Evolutionary conservation across 1,284 basidiomycete genomes (phyloP), one percentile per base, ranked within the genome.

Genomic region (Tausonia pullulans): DNA sequence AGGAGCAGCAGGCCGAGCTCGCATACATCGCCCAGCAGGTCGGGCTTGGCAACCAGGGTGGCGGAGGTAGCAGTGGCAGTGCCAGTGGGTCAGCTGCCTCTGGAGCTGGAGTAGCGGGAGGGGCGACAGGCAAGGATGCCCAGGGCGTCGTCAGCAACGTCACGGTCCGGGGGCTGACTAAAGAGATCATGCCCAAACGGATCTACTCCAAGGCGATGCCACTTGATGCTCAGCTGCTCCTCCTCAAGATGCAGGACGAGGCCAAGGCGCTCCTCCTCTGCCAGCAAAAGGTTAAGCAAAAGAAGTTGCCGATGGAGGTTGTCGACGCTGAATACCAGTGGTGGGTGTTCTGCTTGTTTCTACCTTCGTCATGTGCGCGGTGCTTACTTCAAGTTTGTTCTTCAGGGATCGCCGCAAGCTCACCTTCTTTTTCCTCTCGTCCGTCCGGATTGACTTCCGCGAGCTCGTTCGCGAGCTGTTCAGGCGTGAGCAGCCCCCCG

Each of bases 321-420:
- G 87, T 96, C 64, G 93, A 96, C 74, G 94, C 93, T 45, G 95
- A 98, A 78, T 97, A 95, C 79, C 95, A 98, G 75, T 98, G 90
- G 90, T 90, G 66, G 52, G 85, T 79, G 9, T 43, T 11, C 13
- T 53, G 46, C 8, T 16, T 60, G 46, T 55, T 6, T 62, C 60
- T 67, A 5, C n/a, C 10, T 51, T n/a, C 48, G 11, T 43, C 16
- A 14, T 43, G 7, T 27, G 6, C n/a, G 53, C 8, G 9, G 3
- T 43, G 59, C 53, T 66, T 57, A 68, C 60, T 46, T 45, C 58
- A 40, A 6, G 4, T 46, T 44, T 55, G 57, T 43, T 40, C 4
- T 64, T 1, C 69, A 91, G 89, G 89, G 93, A 97, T 77, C 87
- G 95, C 59, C 88, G 93, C 76, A 97, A 98, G 79, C 78, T 98